Evolutionary conservation across 768 basidiomycete genomes (phyloP).

Genomic region (Mycena haematopus): DNA sequence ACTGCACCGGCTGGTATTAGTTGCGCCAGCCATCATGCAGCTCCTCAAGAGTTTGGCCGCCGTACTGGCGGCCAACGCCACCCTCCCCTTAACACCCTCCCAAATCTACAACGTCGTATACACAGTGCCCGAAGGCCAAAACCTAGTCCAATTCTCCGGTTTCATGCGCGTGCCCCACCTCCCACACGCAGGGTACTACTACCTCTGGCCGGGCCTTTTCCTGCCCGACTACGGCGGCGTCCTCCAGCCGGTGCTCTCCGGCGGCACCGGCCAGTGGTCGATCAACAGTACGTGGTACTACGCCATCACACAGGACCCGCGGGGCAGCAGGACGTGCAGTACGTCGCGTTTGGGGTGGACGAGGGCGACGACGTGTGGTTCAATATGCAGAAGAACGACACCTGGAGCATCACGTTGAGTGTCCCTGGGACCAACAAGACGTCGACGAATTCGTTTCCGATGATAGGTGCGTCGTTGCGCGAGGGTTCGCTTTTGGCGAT

Average conservation of each 20-base stretch:
- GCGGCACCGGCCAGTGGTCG: conserved; percentile 18
- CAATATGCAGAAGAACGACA: conserved; percentile 20
- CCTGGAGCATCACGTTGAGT: conserved; percentile 23
- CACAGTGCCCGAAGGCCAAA: conserved; percentile 11
- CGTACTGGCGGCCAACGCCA: conserved; percentile 4
- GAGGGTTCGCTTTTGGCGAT: too few species aligned
- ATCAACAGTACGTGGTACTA: conserved; percentile 24
- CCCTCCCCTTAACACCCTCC: too few species aligned
- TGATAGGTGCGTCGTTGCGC: conserved; percentile 18
- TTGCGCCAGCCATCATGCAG: conserved; percentile 11
- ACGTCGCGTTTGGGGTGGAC: conserved; percentile 17
- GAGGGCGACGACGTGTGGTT: conserved; percentile 18
- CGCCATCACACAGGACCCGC: conserved; percentile 18
- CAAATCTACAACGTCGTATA: conserved; percentile 13
- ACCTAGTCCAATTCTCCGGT: conserved; percentile 20
- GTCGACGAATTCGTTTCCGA: conserved; percentile 18
- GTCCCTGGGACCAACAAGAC: conserved; percentile 20
- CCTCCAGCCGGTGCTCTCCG: conserved; percentile 23
- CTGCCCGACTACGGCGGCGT: conserved; percentile 19
- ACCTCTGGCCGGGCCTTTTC: conserved; percentile 20
- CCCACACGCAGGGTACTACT: conserved; percentile 17
- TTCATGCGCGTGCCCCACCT: conserved; percentile 20
- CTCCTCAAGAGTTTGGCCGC: conserved; percentile 14
- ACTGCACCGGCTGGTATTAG: too few species aligned
- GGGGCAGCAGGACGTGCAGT: conserved; percentile 19